Conservation (phyloP, 1,139 yeast genomes). For the Hemisphaericaspora lyxosophila region DNA sequence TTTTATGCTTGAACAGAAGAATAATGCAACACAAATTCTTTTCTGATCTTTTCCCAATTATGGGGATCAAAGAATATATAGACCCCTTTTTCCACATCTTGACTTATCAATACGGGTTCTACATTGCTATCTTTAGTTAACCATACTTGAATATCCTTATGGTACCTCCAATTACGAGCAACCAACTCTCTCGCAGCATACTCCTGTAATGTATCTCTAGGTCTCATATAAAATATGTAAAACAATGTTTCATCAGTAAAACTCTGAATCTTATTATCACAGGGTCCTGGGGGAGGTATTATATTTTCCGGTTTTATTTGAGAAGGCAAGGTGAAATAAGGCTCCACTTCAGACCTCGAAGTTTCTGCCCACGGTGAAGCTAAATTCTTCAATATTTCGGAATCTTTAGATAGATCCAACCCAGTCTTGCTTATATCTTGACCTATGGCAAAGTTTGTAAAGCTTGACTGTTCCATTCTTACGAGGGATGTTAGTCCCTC, state of each 20-base stretch:
- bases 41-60: slow-evolving; percentile 92
- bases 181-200: slow-evolving; percentile 87
- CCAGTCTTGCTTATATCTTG: slow-evolving; percentile 78
- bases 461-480: slow-evolving; percentile 65
- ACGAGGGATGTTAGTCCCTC: slow-evolving; percentile 69
- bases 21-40: slow-evolving; percentile 73
- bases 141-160: slow-evolving; percentile 95
- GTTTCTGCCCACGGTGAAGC: slow-evolving; percentile 96
- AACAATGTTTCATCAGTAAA: slow-evolving; percentile 92
- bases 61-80: slow-evolving; percentile 95
- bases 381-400: slow-evolving; percentile 64
- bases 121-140: slow-evolving; percentile 88
- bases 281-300: slow-evolving; percentile 44
- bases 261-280: slow-evolving; percentile 68
- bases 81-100: slow-evolving; percentile 90
- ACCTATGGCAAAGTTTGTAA: slow-evolving; percentile 76
- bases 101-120: slow-evolving; percentile 84
- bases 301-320: slow-evolving; percentile 53
- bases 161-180: slow-evolving; percentile 94
- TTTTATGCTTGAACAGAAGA: slow-evolving; percentile 46
- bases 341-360: slow-evolving; percentile 87
- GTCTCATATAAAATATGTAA: slow-evolving; percentile 90
- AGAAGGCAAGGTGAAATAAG: slow-evolving; percentile 62
- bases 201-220: slow-evolving; percentile 91
- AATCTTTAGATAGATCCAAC: slow-evolving; percentile 52